Evolutionary conservation across 2,329 filamentous ascomycete species (phyloP), one percentile per base, ranked within the genome.

Genomic region (Neonectria hederae): DNA sequence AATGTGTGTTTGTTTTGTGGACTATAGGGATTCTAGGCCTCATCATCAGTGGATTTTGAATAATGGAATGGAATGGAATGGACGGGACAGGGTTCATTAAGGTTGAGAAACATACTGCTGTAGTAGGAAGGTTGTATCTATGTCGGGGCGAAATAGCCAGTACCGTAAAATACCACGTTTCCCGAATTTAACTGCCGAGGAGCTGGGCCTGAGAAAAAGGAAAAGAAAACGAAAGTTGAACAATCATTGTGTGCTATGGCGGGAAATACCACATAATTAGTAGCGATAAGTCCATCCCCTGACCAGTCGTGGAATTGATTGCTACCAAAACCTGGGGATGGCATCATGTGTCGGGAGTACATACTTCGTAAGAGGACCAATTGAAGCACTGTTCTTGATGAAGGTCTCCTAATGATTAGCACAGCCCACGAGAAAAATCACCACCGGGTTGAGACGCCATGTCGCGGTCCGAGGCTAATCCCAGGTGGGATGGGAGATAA

Each of bases 401-500:
- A 30, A 35, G 21, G 24, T 19, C 32, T 21, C 56, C 30, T 24
- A n/a, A 21, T 14, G 22, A 58, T 65, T 65, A 59, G 26, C 62
- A 65, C 62, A 35, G 21, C n/a, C 48, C 30, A 32, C 7, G 40
- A 22, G 17, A 6, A 11, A 62, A 62, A 62, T 62, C 53, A 54
- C 35, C 38, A 62, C 62, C 32, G 5, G 32, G 24, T 28, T 56
- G 59, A 28, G 59, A 53, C 45, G 24, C 52, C 40, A 49, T 38
- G 13, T 43, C 59, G 53, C 63, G 58, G 63, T 42, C 64, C 69
- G 68, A 71, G 55, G 63, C 71, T 73, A 74, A 59, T 62, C 67
- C 71, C 49, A 62, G 69, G 69, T 55, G 69, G 68, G 67, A 59
- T 57, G 69, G 70, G 62, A 74, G 71, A 73, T 73, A 73, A 73